These are phyloP conservation scores for Gaeumannomyces sp. DNA, from an alignment of 2,329 filamentous ascomycete genomes.

Conservation along the genomic window DNA sequence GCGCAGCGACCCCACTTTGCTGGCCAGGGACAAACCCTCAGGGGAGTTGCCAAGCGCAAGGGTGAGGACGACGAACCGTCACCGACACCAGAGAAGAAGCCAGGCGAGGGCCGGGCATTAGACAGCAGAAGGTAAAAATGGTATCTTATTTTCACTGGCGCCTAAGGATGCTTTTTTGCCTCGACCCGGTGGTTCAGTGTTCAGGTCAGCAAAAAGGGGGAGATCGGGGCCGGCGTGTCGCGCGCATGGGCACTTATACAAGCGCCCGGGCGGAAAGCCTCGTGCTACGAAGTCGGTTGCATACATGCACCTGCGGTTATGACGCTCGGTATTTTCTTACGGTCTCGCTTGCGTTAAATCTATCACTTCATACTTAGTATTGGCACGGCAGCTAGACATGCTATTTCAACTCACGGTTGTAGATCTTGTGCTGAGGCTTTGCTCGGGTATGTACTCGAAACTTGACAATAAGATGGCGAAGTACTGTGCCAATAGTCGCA, in stretches of 20 bases:
- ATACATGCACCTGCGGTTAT: neutral
- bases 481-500: too few relatives aligned
- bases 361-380: too few relatives aligned
- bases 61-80: conserved; percentile 42
- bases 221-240: neutral
- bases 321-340: neutral
- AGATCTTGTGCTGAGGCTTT: too few relatives aligned
- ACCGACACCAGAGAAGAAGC: conserved; percentile 41
- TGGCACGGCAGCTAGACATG: too few relatives aligned
- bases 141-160: neutral
- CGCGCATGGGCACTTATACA: neutral
- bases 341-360: too few relatives aligned
- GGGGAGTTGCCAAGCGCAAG: conserved; percentile 66
- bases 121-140: conserved; percentile 31
- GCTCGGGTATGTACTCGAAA: too few relatives aligned
- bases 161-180: neutral
- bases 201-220: neutral
- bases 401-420: too few relatives aligned
- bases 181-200: neutral
- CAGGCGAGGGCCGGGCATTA: conserved; percentile 36
- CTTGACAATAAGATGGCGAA: too few relatives aligned
- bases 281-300: too few relatives aligned
- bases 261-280: neutral
- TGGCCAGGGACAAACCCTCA: conserved; percentile 77
- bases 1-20: conserved; percentile 68